A percentile compares a stretch with the other conserved stretches of the same genome.
These are phyloP conservation scores for Trypanosomatidae sp. DNA, from an alignment of 208 protist genomes.

Conservation along the genomic window DNA sequence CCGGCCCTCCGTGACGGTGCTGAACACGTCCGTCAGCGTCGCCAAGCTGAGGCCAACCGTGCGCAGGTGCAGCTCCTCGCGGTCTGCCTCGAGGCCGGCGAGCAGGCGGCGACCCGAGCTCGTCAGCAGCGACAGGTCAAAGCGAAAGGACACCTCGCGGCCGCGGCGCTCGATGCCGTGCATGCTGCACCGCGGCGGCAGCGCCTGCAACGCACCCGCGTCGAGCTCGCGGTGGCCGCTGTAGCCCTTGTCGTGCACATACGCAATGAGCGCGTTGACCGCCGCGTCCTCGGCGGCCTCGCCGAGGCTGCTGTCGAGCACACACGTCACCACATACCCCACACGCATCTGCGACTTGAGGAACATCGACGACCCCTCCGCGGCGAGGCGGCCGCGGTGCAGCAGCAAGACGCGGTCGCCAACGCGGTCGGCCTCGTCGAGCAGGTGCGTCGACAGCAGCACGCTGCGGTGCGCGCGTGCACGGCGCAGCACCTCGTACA, in stretches of 20 bases:
- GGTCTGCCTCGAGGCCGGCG: constrained; percentile 15
- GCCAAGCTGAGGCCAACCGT: constrained; percentile 51
- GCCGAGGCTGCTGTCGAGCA: constrained; percentile 27
- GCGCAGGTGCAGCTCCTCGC: constrained; percentile 23
- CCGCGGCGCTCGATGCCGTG: constrained; percentile 54
- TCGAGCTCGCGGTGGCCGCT: constrained; percentile 2
- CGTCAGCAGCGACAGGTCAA: constrained; percentile 37
- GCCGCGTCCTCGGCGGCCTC: constrained; percentile 20
- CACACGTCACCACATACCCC: constrained; percentile 61
- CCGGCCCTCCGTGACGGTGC: constrained; percentile 13
- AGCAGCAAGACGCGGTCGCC: constrained; percentile 91
- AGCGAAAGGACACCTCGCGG: constrained; percentile 54
- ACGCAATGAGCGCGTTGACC: constrained; percentile 23
- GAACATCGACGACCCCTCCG: constrained; percentile 51
- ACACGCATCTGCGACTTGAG: constrained; percentile 66
- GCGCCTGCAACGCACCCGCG: constrained; percentile 4
- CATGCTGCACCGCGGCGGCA: constrained; percentile 13
- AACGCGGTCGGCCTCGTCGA: constrained; percentile 96
- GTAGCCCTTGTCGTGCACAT: constrained; percentile 34
- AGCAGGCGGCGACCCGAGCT: constrained; percentile 30
- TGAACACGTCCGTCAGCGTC: constrained; percentile 79
- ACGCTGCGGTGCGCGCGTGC: constrained; percentile 32
- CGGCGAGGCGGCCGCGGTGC: constrained; percentile 43
- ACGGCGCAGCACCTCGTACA: constrained; percentile 60
- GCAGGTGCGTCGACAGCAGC: constrained; percentile 81